Evolutionary conservation across 805 yeast species (phyloP), one percentile per base, ranked within the genome.

Genomic region (Isabelozyma gotoi): DNA sequence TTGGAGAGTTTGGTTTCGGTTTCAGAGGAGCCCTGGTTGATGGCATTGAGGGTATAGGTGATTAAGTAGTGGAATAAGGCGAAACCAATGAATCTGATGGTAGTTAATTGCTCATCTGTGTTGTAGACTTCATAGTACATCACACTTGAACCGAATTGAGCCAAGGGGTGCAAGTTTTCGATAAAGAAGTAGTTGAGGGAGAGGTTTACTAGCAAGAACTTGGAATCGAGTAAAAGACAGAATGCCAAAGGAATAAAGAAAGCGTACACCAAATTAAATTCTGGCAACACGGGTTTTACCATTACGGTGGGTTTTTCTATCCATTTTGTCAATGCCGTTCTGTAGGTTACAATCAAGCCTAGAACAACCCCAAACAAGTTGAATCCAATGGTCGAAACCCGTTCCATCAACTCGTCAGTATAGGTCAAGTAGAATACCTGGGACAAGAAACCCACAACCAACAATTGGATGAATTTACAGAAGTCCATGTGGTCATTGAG

Each of bases 241-340:
- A 62, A 50, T 16, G 56, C 45, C 29, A 56, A 50, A 0, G 76
- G 76, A 5, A 72, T 47, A 14, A 66, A 41, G n/a, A 66, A 43
- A 20, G 69, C 54, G 46, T 67, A 68, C 7, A 71, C 29, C 39
- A 59, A 52, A 50, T 71, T 65, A 51, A 71, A 72, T 33, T 65
- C 68, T 12, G 77, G 77, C 41, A 63, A 50, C 12, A 39, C 40
- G 11, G 70, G 68, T 33, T 47, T 39, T 14, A 36, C 19, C 7
- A 32, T 39, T 10, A 42, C 49, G 17, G n/a, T 34, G 7, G 56
- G 57, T 12, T 46, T 39, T 2, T 40, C 44, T 18, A 43, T 16
- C 35, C 46, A 50, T 34, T 55, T 54, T 38, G 52, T 49, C 33
- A 39, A 7, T 36, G 45, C 48, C 2, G 60, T 48, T 19, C 56